These are phyloP conservation scores for Lachancea lanzarotensis DNA, from an alignment of 805 yeast genomes.

Conservation along the genomic window DNA sequence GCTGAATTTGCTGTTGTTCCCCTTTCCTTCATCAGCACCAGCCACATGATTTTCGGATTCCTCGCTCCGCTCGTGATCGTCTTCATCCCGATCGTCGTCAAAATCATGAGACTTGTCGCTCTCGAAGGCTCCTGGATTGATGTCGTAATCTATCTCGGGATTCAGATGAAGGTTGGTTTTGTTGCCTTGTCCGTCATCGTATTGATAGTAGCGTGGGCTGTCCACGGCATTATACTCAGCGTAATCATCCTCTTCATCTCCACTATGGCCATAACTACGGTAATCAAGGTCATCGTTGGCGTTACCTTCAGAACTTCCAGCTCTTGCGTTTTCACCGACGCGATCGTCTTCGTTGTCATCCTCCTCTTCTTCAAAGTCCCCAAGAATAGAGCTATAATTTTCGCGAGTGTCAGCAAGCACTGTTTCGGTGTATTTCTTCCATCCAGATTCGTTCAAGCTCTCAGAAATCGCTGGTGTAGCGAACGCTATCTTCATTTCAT, in stretches of 20 bases:
- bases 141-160: constrained; percentile 36
- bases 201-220: constrained; percentile 32
- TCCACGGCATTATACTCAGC: constrained; percentile 26
- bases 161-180: constrained; percentile 30
- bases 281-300: constrained; percentile 3
- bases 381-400: constrained; percentile 88
- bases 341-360: constrained; percentile 27
- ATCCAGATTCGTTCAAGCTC: constrained; percentile 33
- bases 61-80: constrained; percentile 13
- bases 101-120: constrained; percentile 19
- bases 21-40: constrained; percentile 7
- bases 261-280: constrained; percentile 5
- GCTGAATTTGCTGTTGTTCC: constrained; percentile 21
- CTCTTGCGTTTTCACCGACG: constrained; percentile 20
- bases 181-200: constrained; percentile 32
- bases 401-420: constrained; percentile 84
- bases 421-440: constrained; percentile 80
- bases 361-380: constrained; percentile 56
- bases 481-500: constrained; percentile 29
- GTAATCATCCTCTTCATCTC: constrained; percentile 40
- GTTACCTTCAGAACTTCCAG: constrained; percentile 11
- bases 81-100: constrained; percentile 22
- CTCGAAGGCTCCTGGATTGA: constrained; percentile 8
- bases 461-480: constrained; percentile 21
- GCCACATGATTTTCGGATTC: background rate